Conservation (phyloP, 306 rosid species). For the Fragaria nilgerrensis region DNA sequence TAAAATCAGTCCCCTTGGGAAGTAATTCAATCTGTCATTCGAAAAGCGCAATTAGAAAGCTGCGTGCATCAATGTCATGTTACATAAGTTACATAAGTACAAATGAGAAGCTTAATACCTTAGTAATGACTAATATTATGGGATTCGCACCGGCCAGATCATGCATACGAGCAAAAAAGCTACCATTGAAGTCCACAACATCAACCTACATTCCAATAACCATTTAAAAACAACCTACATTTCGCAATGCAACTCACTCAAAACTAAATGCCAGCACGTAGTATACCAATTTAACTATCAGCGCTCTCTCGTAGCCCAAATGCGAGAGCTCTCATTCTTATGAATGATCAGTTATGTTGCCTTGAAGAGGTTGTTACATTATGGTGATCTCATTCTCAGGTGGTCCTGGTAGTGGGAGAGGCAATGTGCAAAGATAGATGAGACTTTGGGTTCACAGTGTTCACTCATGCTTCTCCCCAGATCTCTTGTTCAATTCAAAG, state of each 20-base stretch:
- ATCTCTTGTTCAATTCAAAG: too few species aligned
- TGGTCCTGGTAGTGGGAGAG: too few species aligned
- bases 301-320: constrained; percentile 67
- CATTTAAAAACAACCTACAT: constrained; percentile 1
- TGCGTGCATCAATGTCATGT: not conserved
- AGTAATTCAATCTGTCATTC: constrained; percentile 78
- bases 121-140: constrained; percentile 82
- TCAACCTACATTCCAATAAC: constrained; percentile 59
- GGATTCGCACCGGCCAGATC: constrained; percentile 98
- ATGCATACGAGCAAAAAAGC: constrained; percentile 82
- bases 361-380: too few species aligned
- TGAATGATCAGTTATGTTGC: too few species aligned
- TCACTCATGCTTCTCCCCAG: too few species aligned
- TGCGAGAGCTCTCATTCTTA: constrained; percentile 73
- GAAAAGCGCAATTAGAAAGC: constrained; percentile 13
- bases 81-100: not conserved
- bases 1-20: constrained; percentile 86
- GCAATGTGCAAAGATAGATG: too few species aligned
- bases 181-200: constrained; percentile 93
- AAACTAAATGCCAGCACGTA: constrained; percentile 12
- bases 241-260: constrained; percentile 13
- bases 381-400: too few species aligned
- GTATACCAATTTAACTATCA: constrained; percentile 77
- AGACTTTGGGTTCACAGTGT: too few species aligned
- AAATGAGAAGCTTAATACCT: constrained; percentile 44